These are phyloP conservation scores for Prunus mume DNA, from an alignment of 306 rosid species.

Conservation along the genomic window DNA sequence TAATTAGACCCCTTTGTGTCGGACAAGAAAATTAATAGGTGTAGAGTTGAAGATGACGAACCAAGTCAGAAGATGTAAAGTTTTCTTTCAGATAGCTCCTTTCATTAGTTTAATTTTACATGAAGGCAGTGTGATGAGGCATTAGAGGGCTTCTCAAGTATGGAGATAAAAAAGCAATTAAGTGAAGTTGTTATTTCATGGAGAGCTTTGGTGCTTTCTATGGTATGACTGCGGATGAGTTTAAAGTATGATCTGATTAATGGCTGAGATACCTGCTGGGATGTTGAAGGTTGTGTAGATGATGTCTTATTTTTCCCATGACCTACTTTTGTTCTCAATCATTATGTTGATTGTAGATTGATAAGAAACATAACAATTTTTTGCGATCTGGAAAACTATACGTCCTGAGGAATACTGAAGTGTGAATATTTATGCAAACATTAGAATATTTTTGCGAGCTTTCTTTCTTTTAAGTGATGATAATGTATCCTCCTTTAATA, in stretches of 20 bases:
- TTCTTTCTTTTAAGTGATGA: slow-evolving; percentile 19
- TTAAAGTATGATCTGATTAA: not conserved
- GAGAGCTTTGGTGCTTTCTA: not conserved
- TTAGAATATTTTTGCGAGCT: slow-evolving; percentile 16
- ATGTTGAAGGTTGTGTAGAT: not conserved
- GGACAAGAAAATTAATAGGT: not conserved
- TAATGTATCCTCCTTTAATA: slow-evolving; percentile 28
- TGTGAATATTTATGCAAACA: not conserved
- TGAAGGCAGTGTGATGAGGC: not conserved
- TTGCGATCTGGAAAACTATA: too few species aligned
- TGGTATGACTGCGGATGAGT: not conserved
- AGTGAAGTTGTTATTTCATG: not conserved
- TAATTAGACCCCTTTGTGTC: not conserved
- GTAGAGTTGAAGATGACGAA: not conserved
- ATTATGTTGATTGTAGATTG: not conserved
- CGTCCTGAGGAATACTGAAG: too few species aligned
- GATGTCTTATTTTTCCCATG: not conserved
- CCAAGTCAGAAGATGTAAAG: not conserved
- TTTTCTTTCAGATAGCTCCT: not conserved
- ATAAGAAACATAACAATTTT: not conserved
- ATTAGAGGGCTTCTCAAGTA: not conserved
- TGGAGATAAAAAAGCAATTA: not conserved
- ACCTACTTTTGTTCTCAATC: not conserved
- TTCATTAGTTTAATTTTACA: not conserved
- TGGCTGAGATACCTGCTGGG: not conserved